A percentile compares a stretch with the other conserved stretches of the same genome.
Evolutionary conservation across 345 rosid species (phyloP).

Genomic region (Dovyalis caffra): DNA sequence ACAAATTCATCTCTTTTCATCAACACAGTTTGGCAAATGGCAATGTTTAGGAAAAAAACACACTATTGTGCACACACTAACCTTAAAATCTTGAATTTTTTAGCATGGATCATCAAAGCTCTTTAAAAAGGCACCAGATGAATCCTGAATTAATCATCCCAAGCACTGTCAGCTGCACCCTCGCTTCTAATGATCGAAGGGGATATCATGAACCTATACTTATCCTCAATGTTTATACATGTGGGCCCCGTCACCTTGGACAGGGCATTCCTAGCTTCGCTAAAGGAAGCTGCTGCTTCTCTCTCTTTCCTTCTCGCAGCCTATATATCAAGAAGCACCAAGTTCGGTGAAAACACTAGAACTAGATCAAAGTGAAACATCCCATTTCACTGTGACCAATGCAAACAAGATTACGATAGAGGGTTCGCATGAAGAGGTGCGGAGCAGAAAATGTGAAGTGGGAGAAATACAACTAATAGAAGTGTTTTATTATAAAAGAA

Average conservation of each 20-base stretch:
- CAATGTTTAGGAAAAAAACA: no score
- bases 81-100: neutral
- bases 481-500: neutral
- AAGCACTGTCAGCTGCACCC: constrained; percentile 44
- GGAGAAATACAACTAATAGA: neutral
- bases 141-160: constrained; percentile 29
- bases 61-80: neutral
- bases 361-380: neutral
- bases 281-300: constrained; percentile 38
- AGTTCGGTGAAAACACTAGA: neutral
- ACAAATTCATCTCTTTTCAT: constrained; percentile 1
- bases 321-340: constrained; percentile 8
- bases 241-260: constrained; percentile 25
- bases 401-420: no score
- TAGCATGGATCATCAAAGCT: constrained; percentile 3
- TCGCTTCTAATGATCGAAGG: constrained; percentile 23
- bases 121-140: neutral
- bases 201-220: constrained; percentile 40
- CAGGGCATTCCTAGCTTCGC: constrained; percentile 26
- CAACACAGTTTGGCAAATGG: neutral
- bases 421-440: neutral
- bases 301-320: constrained; percentile 41
- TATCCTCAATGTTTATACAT: constrained; percentile 38
- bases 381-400: no score
- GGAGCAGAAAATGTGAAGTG: neutral